A percentile compares a stretch with the other conserved stretches of the same genome.
phyloP scores from a whole-genome alignment of 139 green algal species.

The Spirogloea muscicola region DNA sequence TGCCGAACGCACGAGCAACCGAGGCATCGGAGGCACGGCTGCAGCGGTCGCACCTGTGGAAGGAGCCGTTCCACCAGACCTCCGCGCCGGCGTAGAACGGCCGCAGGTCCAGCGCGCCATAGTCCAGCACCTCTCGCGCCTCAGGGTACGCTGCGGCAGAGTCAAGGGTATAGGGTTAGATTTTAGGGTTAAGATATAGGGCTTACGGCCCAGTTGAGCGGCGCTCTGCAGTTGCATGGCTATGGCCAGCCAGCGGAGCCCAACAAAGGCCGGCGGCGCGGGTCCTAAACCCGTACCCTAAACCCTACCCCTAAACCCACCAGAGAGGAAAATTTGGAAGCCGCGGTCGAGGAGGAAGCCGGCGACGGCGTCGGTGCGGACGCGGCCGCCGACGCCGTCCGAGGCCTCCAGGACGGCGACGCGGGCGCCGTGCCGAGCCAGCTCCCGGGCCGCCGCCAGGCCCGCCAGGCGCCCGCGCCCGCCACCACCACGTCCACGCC shows the following conservation, averaged over 20 bases:
- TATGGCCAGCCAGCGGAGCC: too few relatives aligned
- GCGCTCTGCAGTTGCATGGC: too few relatives aligned
- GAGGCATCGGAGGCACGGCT: too few relatives aligned
- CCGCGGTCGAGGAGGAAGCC: constrained; percentile 93
- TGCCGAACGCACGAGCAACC: too few relatives aligned
- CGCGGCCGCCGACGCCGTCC: constrained; percentile 84
- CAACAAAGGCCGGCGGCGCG: too few relatives aligned
- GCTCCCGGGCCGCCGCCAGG: not conserved
- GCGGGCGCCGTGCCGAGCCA: not conserved
- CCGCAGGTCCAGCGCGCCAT: constrained; percentile 72
- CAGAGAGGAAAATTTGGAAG: constrained; percentile 97
- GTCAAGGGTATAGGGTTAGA: too few relatives aligned
- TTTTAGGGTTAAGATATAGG: too few relatives aligned
- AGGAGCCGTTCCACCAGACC: constrained; percentile 64
- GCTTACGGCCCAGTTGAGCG: too few relatives aligned
- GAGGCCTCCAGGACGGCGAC: constrained; percentile 53
- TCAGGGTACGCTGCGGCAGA: constrained; percentile 34
- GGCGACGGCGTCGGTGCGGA: constrained; percentile 84
- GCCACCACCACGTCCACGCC: constrained; percentile 38
- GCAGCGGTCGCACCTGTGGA: constrained; percentile 59
- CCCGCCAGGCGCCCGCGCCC: constrained; percentile 32
- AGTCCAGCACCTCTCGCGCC: constrained; percentile 68
- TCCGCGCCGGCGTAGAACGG: constrained; percentile 89
- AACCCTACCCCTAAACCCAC: too few relatives aligned
- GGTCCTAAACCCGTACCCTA: too few relatives aligned